Base-by-base conservation (phyloP, 192 early-diverging fungal species). In the Jimgerdemannia flammicorona region DNA sequence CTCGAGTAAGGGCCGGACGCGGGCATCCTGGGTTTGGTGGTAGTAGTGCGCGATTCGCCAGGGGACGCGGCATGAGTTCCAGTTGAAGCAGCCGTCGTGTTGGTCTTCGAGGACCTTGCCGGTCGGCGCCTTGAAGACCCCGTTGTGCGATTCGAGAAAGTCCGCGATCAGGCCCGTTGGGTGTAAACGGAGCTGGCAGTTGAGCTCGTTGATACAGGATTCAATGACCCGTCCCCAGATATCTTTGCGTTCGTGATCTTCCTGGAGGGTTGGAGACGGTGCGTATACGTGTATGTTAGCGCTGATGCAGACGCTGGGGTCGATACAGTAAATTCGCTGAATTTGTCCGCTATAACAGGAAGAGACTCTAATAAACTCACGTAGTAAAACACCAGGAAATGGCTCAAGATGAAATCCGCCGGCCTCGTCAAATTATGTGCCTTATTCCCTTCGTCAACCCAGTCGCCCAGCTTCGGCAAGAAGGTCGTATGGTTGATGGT, bases 21-120 rank as follows among this genome's bases (percentile, higher is more conserved):
- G 70, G 4, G 80, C 78, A 76, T 88, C 86, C 9, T 72, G 66
- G 2, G 86, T 86, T 59, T 84, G 72, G 14, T 85, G 78, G 64
- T 88, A 86, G 64, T 84, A 88, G 65, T 83, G 77, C 3, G 83
- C 85, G 3, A 88, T 72, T 11, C 84, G 81, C 86, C 86, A 88
- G 72, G 86, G 86, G 8, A 88, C 86, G 72, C 86, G 84, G 43
- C 86, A 88, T 8, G 84, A 85, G 69, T 88, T 88, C 86, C 86
- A 88, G 69, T 88, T 88, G 64, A 79, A 88, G 66, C 85, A 81
- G 66, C 77, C 65, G 64, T 80, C 77, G 75, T 84, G 81, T 67
- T 84, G 80, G 70, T 85, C 84, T 72, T 85, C 86, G 11, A 88
- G 72, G 43, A 88, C 79, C 67, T 88, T 72, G 7, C 81, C 73